These are phyloP conservation scores for Linnemannia zychae DNA, from an alignment of 192 early-diverging fungal species.

Conservation along the genomic window DNA sequence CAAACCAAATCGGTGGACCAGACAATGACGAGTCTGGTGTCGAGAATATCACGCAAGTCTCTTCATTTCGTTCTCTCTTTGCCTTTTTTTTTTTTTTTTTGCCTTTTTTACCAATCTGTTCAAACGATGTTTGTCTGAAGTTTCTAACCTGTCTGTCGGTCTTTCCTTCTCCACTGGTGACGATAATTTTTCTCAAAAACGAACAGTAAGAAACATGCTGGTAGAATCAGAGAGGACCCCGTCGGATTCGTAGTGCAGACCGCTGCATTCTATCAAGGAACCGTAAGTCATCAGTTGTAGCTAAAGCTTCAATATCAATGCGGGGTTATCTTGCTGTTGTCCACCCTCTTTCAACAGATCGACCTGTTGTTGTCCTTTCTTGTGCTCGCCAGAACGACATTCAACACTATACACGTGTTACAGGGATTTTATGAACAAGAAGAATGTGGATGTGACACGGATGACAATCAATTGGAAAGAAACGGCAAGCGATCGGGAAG, in stretches of 20 bases:
- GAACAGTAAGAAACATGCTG: constrained; percentile 60
- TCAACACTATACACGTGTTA: neutral
- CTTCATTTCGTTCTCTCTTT: neutral
- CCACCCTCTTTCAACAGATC: neutral
- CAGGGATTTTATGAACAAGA: neutral
- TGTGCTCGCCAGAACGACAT: neutral
- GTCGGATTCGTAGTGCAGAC: constrained; percentile 76
- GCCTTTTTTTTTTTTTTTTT: constrained; percentile 7
- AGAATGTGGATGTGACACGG: constrained; percentile 8
- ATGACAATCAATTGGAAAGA: neutral
- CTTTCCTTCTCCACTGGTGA: neutral
- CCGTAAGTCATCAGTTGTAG: constrained; percentile 54
- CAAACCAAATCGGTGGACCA: neutral
- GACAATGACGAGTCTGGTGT: constrained; percentile 56
- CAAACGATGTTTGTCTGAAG: neutral
- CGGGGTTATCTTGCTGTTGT: constrained; percentile 6
- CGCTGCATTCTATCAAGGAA: constrained; percentile 68
- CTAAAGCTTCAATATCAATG: neutral
- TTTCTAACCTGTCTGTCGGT: neutral
- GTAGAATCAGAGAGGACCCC: constrained; percentile 76
- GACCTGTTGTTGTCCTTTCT: neutral
- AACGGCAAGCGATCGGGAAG: neutral
- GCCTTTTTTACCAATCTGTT: neutral
- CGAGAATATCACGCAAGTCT: constrained; percentile 51
- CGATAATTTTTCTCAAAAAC: neutral